phyloP scores from a whole-genome alignment of 2,329 filamentous ascomycete genomes.

The Cadophora malorum region DNA sequence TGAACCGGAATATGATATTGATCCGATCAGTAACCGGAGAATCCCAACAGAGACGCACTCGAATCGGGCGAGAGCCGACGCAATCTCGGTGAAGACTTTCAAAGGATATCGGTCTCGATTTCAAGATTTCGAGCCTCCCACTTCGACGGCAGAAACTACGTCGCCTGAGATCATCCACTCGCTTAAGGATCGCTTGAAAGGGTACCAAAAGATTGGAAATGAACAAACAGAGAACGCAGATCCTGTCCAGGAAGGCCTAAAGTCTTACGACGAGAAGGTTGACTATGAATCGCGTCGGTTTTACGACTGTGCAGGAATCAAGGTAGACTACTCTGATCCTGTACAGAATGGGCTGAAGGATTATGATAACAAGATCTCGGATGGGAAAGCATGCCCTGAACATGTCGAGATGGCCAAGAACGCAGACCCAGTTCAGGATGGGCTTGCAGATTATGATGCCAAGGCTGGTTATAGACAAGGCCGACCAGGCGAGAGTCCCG shows the following conservation, averaged over 20 bases:
- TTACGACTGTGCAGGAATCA: conserved; percentile 40
- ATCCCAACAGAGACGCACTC: conserved; percentile 42
- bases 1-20: conserved; percentile 53
- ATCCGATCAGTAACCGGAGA: conserved; percentile 65
- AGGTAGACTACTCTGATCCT: conserved; percentile 32
- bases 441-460: conserved; percentile 21
- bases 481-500: conserved; percentile 23
- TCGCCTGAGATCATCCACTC: conserved; percentile 1
- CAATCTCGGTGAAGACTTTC: conserved; percentile 45
- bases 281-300: conserved; percentile 37
- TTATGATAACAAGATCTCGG: conserved; percentile 30
- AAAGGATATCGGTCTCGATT: conserved; percentile 48
- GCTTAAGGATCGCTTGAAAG: conserved; percentile 6
- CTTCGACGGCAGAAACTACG: conserved; percentile 7
- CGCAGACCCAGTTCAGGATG: conserved; percentile 13
- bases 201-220: neutral
- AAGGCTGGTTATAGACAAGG: conserved; percentile 16
- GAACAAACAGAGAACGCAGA: conserved; percentile 21
- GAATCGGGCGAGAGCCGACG: neutral
- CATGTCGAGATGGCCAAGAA: conserved; percentile 6
- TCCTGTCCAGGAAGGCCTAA: conserved; percentile 47
- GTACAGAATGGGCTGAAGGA: conserved; percentile 29
- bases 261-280: conserved; percentile 47
- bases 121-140: conserved; percentile 40
- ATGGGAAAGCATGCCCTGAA: conserved; percentile 20